Conservation (phyloP, 306 rosid genomes). For the Medicago ruthenica region DNA sequence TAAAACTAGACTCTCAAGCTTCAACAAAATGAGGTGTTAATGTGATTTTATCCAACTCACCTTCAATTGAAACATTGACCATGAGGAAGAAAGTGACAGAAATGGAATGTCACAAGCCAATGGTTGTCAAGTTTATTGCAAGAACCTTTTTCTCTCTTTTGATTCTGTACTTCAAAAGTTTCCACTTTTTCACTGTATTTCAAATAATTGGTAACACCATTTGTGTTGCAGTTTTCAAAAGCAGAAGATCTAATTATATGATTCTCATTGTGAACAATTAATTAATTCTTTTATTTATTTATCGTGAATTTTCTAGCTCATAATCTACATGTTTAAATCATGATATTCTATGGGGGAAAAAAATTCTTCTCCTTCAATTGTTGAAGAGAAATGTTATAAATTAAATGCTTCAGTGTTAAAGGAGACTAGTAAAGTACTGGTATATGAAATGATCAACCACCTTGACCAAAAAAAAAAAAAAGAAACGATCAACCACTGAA, state of each 20-base stretch:
- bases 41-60: neutral
- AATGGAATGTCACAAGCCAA: neutral
- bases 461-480: no score
- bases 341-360: neutral
- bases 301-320: neutral
- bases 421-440: neutral
- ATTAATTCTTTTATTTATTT: conserved; percentile 7
- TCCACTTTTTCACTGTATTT: conserved; percentile 1
- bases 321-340: neutral
- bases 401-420: neutral
- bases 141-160: neutral
- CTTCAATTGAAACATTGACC: neutral
- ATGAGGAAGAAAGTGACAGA: conserved; percentile 11
- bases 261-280: conserved; percentile 20
- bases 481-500: no score
- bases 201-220: conserved; percentile 11
- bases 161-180: neutral
- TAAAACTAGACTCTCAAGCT: neutral
- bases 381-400: neutral
- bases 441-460: neutral
- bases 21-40: neutral
- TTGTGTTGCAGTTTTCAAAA: conserved; percentile 6
- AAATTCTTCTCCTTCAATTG: neutral
- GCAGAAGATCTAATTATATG: neutral
- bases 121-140: conserved; percentile 19